Base-by-base conservation (phyloP, 2,329 filamentous ascomycete genomes). In the Coniosporium tulheliwenetii region DNA sequence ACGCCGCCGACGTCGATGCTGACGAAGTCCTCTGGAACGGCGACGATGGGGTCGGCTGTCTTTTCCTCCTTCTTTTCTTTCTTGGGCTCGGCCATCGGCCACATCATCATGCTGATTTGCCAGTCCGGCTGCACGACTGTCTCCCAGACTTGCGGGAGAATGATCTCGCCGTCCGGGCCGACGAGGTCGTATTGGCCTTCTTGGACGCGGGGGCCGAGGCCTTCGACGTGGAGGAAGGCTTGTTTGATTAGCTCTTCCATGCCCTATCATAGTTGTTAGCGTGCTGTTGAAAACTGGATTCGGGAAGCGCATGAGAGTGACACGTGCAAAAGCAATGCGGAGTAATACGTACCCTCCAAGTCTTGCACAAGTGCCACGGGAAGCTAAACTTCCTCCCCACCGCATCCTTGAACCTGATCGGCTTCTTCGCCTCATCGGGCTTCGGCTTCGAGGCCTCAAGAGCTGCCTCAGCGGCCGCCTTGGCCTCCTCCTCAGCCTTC, bases 351-450 rank as follows among this genome's bases (percentile, higher is more conserved):
- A 87, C 83, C 65, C 70, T 66, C 85, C 85, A 93, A 2, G 79
- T 91, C 52, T 78, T 76, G 60, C 86, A 94, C 29, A 93, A 60
- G 47, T 87, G 76, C 62, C 80, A 94, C 1, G 87, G 87, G 54
- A 95, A 94, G 61, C 77, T 91, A 58, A 93, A 95, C 59, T 93
- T 94, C 48, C 87, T 74, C 30, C 85, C 84, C 12, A 95, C 77
- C 1, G 86, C 86, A 56, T 95, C 87, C 61, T 93, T 93, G 65
- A 93, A 93, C 49, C 79, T 80, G 57, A 94, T 84, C 2, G 83
- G 84, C 36, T 77, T 69, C 58, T 85, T 82, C 48, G 69, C 69
- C 42, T 69, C 66, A n/a, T 73, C 67, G 2, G 69, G 64, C 53
- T 53, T 63, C 44, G 50, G 70, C 59, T 48, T 65, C 10, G 44